A percentile compares a stretch with the other conserved stretches of the same genome.
phyloP scores from a whole-genome alignment of 1,284 basidiomycete species.

The Heliocybe sulcata region DNA sequence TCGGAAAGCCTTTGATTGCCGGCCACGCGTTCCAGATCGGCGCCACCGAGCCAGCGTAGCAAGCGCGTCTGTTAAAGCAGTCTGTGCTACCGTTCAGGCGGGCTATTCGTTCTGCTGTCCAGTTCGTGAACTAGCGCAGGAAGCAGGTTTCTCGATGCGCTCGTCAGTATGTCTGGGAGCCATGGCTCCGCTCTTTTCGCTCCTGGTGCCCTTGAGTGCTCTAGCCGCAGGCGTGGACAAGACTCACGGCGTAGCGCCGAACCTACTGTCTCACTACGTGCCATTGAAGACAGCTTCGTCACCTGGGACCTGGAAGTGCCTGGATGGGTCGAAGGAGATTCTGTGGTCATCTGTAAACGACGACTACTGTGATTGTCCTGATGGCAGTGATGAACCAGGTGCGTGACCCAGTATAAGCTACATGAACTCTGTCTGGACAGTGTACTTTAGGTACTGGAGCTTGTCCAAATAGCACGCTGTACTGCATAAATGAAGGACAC shows the following conservation, averaged over 20 bases:
- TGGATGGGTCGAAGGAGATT: constrained; percentile 68
- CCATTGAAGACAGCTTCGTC: constrained; percentile 31
- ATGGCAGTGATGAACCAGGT: constrained; percentile 94
- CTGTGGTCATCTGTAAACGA: constrained; percentile 82
- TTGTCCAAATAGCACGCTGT: constrained; percentile 74
- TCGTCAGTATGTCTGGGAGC: neutral
- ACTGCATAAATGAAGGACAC: constrained; percentile 87
- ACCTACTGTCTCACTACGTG: constrained; percentile 37
- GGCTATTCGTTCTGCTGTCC: neutral
- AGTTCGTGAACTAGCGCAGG: neutral
- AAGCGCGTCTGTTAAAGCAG: too few relatives aligned
- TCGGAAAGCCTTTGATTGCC: too few relatives aligned
- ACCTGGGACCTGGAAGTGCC: constrained; percentile 50
- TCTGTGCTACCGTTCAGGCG: too few relatives aligned
- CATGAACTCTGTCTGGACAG: neutral
- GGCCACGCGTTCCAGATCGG: too few relatives aligned
- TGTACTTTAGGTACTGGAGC: constrained; percentile 70
- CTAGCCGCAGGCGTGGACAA: constrained; percentile 24
- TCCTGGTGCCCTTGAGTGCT: neutral
- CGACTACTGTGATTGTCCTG: constrained; percentile 91
- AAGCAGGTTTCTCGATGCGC: neutral
- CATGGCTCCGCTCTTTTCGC: neutral
- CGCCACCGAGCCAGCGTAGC: too few relatives aligned
- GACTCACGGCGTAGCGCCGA: constrained; percentile 41
- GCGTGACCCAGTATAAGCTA: constrained; percentile 6